Conservation (phyloP, 352 stramenopile species). For the Peronospora tabacina region DNA sequence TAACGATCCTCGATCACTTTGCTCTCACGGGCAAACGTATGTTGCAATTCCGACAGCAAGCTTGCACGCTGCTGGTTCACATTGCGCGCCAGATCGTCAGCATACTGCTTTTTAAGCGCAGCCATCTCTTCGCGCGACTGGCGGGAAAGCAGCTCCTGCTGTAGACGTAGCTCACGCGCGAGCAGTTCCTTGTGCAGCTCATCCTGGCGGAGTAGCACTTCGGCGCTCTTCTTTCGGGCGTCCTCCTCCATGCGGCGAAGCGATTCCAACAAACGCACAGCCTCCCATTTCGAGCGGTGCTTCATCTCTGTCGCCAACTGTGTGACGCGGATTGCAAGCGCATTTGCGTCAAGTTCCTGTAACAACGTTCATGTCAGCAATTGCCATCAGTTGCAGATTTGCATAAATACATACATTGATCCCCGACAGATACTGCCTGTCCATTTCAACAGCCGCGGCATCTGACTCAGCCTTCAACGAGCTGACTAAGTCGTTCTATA, state of each 20-base stretch:
- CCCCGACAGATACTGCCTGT: constrained; percentile 69
- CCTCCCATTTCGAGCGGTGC: constrained; percentile 81
- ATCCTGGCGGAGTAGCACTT: constrained; percentile 57
- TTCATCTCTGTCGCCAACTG: constrained; percentile 83
- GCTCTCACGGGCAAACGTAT: constrained; percentile 51
- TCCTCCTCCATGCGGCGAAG: constrained; percentile 75
- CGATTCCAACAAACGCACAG: constrained; percentile 61
- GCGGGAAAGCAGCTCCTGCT: constrained; percentile 58
- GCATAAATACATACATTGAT: constrained; percentile 38
- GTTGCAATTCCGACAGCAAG: constrained; percentile 51
- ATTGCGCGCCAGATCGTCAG: constrained; percentile 48
- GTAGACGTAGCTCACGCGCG: constrained; percentile 62
- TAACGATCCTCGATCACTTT: constrained; percentile 57
- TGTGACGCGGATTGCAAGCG: constrained; percentile 65
- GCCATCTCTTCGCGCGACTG: constrained; percentile 55
- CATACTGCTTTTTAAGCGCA: constrained; percentile 57
- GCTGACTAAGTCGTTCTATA: constrained; percentile 53
- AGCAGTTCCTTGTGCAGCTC: constrained; percentile 69
- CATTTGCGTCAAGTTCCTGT: constrained; percentile 59
- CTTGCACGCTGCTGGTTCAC: constrained; percentile 48
- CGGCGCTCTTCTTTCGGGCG: constrained; percentile 58
- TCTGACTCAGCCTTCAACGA: constrained; percentile 54
- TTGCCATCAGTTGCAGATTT: neutral
- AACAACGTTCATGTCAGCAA: neutral
- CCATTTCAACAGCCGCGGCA: constrained; percentile 47